Conservation (phyloP, 176 grass and related monocot genomes). For the Juncus effusus region DNA sequence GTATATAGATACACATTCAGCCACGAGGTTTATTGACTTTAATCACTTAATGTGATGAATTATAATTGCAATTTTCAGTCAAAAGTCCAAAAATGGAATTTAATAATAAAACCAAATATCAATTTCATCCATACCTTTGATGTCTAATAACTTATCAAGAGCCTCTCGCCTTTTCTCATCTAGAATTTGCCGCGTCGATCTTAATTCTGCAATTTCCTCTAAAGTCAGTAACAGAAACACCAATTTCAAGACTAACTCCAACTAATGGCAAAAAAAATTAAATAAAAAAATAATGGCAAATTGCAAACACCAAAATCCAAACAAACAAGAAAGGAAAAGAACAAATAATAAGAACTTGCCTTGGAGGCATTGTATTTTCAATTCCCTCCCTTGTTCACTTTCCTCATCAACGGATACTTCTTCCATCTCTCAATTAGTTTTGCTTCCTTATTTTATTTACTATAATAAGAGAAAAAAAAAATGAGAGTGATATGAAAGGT, state of each 20-base stretch:
- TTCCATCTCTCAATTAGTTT: constrained; percentile 4
- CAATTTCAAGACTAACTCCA: constrained; percentile 13
- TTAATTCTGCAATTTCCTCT: constrained; percentile 54
- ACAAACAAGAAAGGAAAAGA: neutral
- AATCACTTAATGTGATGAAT: neutral
- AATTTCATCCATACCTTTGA: constrained; percentile 53
- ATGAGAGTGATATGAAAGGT: constrained; percentile 9
- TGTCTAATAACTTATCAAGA: constrained; percentile 72
- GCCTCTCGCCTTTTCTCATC: constrained; percentile 47
- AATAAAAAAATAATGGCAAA: neutral
- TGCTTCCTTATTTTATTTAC: neutral
- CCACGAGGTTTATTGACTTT: neutral
- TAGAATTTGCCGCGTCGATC: constrained; percentile 45
- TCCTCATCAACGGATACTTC: constrained; percentile 17
- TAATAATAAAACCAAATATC: neutral
- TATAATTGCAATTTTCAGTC: neutral
- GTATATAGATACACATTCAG: too few relatives aligned
- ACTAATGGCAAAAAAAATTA: too few relatives aligned
- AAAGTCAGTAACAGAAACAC: constrained; percentile 24
- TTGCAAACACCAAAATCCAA: neutral
- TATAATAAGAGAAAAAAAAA: constrained; percentile 10
- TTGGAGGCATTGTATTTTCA: neutral
- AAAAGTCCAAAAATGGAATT: neutral
- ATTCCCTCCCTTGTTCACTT: neutral
- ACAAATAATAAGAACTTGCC: constrained; percentile 6